phyloP scores from a whole-genome alignment of 2,329 filamentous ascomycete genomes.

The Leptographium lundbergii region DNA sequence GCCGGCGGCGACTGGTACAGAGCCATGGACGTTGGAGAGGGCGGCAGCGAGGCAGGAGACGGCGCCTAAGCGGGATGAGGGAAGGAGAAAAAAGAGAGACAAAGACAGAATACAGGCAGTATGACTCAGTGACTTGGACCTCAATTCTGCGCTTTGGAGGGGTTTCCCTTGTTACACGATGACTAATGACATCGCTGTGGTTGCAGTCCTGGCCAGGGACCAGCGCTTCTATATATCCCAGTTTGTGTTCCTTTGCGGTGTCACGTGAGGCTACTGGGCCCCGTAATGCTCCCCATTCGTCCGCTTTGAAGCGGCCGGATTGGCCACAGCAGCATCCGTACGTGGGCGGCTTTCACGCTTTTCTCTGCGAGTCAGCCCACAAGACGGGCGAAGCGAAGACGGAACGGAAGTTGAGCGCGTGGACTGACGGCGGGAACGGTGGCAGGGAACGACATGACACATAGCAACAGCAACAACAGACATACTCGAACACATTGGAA shows the following conservation, averaged over 20 bases:
- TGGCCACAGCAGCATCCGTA: too few species aligned
- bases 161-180: neutral
- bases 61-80: neutral
- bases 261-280: too few species aligned
- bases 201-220: too few species aligned
- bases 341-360: too few species aligned
- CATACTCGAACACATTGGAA: neutral
- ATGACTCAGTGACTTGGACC: neutral
- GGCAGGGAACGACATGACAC: too few species aligned
- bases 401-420: neutral
- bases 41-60: neutral
- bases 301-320: too few species aligned
- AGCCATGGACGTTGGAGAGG: slow-evolving; percentile 7
- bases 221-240: too few species aligned
- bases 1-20: neutral
- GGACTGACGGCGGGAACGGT: neutral
- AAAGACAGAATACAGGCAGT: too few species aligned
- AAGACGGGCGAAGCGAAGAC: neutral
- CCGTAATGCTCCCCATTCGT: too few species aligned
- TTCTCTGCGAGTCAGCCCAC: neutral
- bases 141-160: neutral
- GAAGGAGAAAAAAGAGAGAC: too few species aligned
- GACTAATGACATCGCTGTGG: neutral
- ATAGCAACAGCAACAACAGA: neutral
- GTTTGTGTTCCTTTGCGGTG: too few species aligned